Conservation (phyloP, 2,329 filamentous ascomycete species). For the Cercospora sojina region DNA sequence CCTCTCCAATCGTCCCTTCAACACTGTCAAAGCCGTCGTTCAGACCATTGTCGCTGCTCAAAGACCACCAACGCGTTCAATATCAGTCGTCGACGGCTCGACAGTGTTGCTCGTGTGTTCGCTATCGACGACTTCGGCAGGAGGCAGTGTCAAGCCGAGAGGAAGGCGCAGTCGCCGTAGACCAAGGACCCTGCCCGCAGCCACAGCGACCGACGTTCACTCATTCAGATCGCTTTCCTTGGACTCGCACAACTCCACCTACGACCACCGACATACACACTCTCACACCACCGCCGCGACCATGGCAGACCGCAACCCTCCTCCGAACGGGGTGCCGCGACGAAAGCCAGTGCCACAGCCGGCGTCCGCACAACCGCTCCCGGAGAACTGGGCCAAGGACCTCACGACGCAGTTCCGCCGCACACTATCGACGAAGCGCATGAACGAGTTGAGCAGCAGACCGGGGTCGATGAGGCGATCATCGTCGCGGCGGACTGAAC, state of each 20-base stretch:
- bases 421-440: conserved; percentile 78
- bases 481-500: conserved; percentile 53
- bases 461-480: conserved; percentile 49
- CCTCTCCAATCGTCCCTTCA: conserved; percentile 1
- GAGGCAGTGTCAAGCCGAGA: conserved; percentile 1
- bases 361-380: conserved; percentile 28
- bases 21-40: conserved; percentile 5
- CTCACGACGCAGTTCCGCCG: conserved; percentile 83
- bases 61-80: neutral
- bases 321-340: conserved; percentile 32
- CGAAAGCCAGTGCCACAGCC: conserved; percentile 35
- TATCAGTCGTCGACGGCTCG: neutral
- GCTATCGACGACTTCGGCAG: neutral
- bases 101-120: neutral
- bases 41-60: neutral
- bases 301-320: conserved; percentile 32
- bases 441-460: conserved; percentile 68
- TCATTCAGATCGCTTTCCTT: neutral
- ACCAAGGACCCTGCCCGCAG: neutral
- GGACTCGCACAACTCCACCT: neutral
- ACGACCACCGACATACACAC: neutral
- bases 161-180: neutral
- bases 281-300: conserved; percentile 10
- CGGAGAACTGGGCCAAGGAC: conserved; percentile 72
- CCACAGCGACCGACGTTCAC: conserved; percentile 1